Conservation (phyloP, 164 flowering plant genomes). For the Magnolia sinica region DNA sequence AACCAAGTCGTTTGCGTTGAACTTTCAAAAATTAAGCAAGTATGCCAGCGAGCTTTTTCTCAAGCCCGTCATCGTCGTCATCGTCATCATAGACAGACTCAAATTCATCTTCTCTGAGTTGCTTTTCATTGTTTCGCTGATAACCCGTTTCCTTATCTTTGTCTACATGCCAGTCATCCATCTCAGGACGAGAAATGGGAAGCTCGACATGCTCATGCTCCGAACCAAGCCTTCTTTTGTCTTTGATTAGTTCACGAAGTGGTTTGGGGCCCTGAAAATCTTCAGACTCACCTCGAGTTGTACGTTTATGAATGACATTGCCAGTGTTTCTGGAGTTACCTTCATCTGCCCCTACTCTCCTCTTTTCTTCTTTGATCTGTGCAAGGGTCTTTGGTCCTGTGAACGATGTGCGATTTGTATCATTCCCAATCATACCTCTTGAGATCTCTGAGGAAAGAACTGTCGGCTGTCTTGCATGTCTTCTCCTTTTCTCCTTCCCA, state of each 20-base stretch:
- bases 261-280: constrained; percentile 60
- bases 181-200: neutral
- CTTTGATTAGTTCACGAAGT: constrained; percentile 47
- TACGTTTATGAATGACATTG: neutral
- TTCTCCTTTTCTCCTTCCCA: constrained; percentile 25
- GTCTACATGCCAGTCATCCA: constrained; percentile 2
- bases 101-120: neutral
- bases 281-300: constrained; percentile 4
- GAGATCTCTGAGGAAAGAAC: constrained; percentile 26
- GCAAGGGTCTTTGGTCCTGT: constrained; percentile 60
- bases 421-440: constrained; percentile 20
- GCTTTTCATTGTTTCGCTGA: neutral
- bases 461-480: constrained; percentile 9
- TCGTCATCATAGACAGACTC: constrained; percentile 15
- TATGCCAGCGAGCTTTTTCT: constrained; percentile 23
- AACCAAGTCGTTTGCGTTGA: neutral
- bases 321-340: constrained; percentile 13
- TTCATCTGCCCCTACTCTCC: constrained; percentile 27
- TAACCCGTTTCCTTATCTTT: neutral
- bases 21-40: constrained; percentile 8
- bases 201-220: constrained; percentile 1
- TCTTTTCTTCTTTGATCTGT: constrained; percentile 59
- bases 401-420: constrained; percentile 29
- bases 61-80: constrained; percentile 16
- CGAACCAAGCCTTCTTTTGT: constrained; percentile 26